A percentile compares a stretch with the other conserved stretches of the same genome.
These are phyloP conservation scores for Phytophthora fragariaefolia DNA, from an alignment of 352 stramenopile genomes.

Conservation along the genomic window DNA sequence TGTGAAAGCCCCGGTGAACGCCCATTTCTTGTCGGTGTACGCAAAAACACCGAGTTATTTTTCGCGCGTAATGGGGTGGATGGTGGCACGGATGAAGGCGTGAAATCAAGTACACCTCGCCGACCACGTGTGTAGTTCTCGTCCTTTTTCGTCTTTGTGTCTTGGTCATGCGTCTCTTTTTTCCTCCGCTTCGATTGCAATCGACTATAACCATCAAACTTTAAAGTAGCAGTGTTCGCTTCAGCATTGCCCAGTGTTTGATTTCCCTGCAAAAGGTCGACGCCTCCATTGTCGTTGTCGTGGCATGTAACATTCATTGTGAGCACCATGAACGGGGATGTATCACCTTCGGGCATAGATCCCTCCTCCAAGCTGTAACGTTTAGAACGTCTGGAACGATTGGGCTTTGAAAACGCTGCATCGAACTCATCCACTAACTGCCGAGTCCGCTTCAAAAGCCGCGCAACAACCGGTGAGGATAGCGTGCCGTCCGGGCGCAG, in stretches of 20 bases:
- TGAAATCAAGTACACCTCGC: slow-evolving; percentile 7
- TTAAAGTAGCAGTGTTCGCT: not conserved
- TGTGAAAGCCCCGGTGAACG: slow-evolving; percentile 16
- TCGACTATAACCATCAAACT: not conserved
- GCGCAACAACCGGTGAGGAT: slow-evolving; percentile 30
- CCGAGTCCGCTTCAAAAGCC: slow-evolving; percentile 37
- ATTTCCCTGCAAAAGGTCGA: slow-evolving; percentile 22
- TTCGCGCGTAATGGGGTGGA: slow-evolving; percentile 19
- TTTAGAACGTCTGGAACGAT: slow-evolving; percentile 2
- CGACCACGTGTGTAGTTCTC: not conserved
- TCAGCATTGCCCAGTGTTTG: not conserved
- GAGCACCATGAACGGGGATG: slow-evolving; percentile 20
- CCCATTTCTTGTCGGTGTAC: slow-evolving; percentile 29
- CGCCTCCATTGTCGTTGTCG: slow-evolving; percentile 21
- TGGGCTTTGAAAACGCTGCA: slow-evolving; percentile 20
- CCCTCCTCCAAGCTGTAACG: not conserved
- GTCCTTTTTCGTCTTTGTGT: not conserved
- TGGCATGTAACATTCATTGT: slow-evolving; percentile 36
- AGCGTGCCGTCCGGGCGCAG: slow-evolving; percentile 18
- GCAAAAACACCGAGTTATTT: slow-evolving; percentile 13
- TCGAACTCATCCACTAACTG: slow-evolving; percentile 42
- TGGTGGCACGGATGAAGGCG: slow-evolving; percentile 1
- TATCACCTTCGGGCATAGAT: not conserved
- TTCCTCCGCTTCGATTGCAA: slow-evolving; percentile 23
- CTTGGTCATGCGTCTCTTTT: slow-evolving; percentile 9